Base-by-base conservation (phyloP, 2,329 filamentous ascomycete genomes). In the Aspergillus transmontanensis region DNA sequence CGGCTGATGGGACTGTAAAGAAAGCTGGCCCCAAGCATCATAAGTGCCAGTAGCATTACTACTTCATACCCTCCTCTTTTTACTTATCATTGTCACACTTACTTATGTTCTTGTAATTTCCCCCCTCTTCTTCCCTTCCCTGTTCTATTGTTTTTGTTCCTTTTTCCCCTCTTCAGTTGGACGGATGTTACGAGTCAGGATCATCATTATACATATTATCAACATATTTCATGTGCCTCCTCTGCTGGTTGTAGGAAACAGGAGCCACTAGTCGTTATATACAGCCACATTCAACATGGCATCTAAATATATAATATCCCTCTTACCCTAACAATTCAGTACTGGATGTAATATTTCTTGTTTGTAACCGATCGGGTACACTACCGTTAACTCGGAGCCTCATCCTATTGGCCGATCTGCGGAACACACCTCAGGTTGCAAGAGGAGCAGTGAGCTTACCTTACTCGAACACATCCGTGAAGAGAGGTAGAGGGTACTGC, bases 21-120 rank as follows among this genome's bases (percentile, higher is more conserved):
- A 61, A 61, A 57, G 46, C 48, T 61, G 50, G 50, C 50, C 57
- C 39, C 32, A 63, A 62, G 57, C 62, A 67, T 65, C 58, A 63
- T 50, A 59, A 60, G 53, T 63, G 58, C 61, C 41, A 45, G 57
- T 46, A 61, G 57, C 58, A 50, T 57, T 61, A 57, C 57, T 60
- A 54, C 54, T 57, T 60, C 66, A 68, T 67, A 67, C 62, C 65
- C 65, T 61, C 43, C 51, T 41, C 57, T 21, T 55, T 50, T 56
- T 53, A 57, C 21, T 50, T 48, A 12, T 56, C 26, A 19, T 63
- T 36, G n/a, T 41, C 21, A 56, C 19, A 9, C 21, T 14, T 51
- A n/a, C 16, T n/a, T 51, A 51, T 59, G 26, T 56, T 48, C 39
- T 62, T 41, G 56, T 55, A 55, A 36, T 55, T 21, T 39, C 28